A percentile compares a stretch with the other conserved stretches of the same genome.
Conservation (phyloP, 768 basidiomycete genomes). For the Boletus rex-veris region DNA sequence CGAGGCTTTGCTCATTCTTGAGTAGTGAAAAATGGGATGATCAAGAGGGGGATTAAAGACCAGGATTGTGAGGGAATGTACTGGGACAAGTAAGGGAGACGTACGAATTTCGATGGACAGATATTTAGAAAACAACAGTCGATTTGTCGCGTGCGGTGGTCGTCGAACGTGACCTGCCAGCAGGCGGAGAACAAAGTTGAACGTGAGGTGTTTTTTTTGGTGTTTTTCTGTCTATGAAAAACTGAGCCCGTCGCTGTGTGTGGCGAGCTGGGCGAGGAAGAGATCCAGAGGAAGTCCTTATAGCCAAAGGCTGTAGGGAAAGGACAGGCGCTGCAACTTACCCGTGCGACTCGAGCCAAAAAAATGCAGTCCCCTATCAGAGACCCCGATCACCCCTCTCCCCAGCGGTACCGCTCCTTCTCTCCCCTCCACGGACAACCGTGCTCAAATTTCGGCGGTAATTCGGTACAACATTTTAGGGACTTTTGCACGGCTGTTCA, state of each 20-base stretch:
- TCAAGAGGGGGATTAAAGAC: not conserved
- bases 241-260: conserved; percentile 35
- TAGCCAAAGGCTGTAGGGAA: conserved; percentile 39
- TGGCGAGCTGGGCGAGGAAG: conserved; percentile 32
- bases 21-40: conserved; percentile 2
- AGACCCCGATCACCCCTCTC: conserved; percentile 27
- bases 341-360: conserved; percentile 34
- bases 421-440: no score
- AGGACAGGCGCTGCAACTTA: conserved; percentile 32
- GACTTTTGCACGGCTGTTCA: no score
- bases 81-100: conserved; percentile 16
- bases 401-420: conserved; percentile 12
- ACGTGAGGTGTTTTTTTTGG: conserved; percentile 27
- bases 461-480: no score
- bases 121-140: conserved; percentile 46
- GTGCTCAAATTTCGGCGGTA: no score
- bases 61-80: not conserved
- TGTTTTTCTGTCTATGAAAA: conserved; percentile 40
- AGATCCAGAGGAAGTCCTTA: conserved; percentile 25
- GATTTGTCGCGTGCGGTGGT: conserved; percentile 69
- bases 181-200: conserved; percentile 72
- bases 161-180: conserved; percentile 90
- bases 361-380: conserved; percentile 22
- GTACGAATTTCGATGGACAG: conserved; percentile 41
- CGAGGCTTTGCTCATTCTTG: conserved; percentile 93